Percentiles rank a stretch among this genome's conserved stretches.
These are phyloP conservation scores for Phoma herbarum DNA, from an alignment of 2,329 filamentous ascomycete genomes.

Conservation along the genomic window DNA sequence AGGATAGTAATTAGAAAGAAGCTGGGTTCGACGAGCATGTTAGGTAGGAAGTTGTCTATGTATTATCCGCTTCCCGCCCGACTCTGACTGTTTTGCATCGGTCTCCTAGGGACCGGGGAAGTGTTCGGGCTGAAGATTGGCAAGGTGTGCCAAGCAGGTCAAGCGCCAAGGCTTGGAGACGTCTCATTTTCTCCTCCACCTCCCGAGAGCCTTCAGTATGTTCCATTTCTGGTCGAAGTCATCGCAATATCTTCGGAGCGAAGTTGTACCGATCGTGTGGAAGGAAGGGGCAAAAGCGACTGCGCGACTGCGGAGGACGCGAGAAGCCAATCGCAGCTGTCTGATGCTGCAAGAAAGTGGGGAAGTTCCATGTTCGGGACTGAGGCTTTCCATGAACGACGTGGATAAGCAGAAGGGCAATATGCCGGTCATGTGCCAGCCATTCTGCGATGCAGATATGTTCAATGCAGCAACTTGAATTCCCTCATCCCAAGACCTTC, in stretches of 20 bases:
- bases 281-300: neutral
- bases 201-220: no score
- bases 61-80: no score
- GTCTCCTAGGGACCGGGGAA: no score
- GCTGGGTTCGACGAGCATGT: no score
- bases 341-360: neutral
- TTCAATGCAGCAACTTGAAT: neutral
- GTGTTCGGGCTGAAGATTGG: no score
- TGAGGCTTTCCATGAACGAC: conserved; percentile 3
- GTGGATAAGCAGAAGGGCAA: neutral
- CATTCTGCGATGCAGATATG: neutral
- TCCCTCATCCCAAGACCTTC: neutral
- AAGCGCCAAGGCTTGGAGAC: no score
- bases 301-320: neutral
- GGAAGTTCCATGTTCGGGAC: neutral
- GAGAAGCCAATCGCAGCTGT: neutral
- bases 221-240: no score
- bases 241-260: neutral
- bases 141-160: no score
- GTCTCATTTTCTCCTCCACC: no score
- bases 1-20: no score
- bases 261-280: neutral
- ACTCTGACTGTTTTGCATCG: no score
- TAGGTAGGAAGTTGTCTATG: no score
- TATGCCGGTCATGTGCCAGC: neutral